phyloP scores from a whole-genome alignment of 805 yeast genomes.

The Candida bentonensis region DNA sequence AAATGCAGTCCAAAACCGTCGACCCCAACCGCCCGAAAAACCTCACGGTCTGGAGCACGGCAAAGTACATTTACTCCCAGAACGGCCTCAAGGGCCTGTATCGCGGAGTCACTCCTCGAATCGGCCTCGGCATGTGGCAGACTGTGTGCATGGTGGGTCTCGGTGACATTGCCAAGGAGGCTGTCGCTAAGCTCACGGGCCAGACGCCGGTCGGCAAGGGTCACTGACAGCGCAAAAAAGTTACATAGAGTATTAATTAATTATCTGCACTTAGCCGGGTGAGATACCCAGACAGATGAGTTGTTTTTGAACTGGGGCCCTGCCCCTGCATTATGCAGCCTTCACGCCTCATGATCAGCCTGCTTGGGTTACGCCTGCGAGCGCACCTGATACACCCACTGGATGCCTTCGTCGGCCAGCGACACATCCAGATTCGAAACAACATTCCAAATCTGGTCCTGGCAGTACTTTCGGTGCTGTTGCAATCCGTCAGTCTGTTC shows the following conservation, averaged over 20 bases:
- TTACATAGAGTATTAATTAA: too few relatives aligned
- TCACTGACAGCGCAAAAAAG: too few relatives aligned
- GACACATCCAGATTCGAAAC: not conserved
- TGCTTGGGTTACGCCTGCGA: too few relatives aligned
- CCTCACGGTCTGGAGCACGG: constrained; percentile 60
- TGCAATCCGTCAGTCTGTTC: not conserved
- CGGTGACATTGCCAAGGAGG: constrained; percentile 82
- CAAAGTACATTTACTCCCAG: constrained; percentile 66
- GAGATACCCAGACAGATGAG: too few relatives aligned
- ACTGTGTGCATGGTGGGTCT: constrained; percentile 97
- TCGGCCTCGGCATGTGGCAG: constrained; percentile 96
- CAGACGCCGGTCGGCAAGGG: constrained; percentile 27
- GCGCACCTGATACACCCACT: constrained; percentile 1
- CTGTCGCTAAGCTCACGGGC: constrained; percentile 49
- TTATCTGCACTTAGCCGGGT: too few relatives aligned
- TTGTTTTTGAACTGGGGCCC: too few relatives aligned
- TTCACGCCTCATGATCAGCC: too few relatives aligned
- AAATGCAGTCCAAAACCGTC: constrained; percentile 89
- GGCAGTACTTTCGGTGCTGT: not conserved
- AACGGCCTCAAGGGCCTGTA: constrained; percentile 85
- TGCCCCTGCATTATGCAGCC: too few relatives aligned
- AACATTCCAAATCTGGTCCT: not conserved
- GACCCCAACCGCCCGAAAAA: constrained; percentile 96
- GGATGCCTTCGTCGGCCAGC: not conserved
- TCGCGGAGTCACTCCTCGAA: constrained; percentile 94